Percentiles rank a stretch among this genome's conserved stretches.
phyloP scores from a whole-genome alignment of 2,329 filamentous ascomycete species.

The Sporothrix variecibatus region DNA sequence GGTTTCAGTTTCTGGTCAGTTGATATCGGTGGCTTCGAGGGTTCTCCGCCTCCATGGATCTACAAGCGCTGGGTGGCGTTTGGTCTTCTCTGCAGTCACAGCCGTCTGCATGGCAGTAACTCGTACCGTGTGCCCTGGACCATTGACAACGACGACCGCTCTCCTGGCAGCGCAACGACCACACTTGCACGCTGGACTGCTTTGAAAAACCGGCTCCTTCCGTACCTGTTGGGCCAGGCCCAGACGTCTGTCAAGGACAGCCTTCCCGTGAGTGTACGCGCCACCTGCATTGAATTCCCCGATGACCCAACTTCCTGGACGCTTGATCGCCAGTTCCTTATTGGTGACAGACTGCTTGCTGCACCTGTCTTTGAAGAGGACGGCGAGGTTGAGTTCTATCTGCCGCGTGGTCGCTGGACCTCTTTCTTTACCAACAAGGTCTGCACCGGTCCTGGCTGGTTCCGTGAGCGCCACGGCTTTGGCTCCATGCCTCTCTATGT shows the following conservation, averaged over 20 bases:
- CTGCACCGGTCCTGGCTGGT: conserved; percentile 57
- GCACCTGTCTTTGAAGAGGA: conserved; percentile 45
- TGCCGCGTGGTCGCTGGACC: conserved; percentile 53
- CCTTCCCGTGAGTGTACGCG: conserved; percentile 52
- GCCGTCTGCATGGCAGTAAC: conserved; percentile 67
- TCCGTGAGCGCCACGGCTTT: conserved; percentile 61
- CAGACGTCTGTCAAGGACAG: not conserved
- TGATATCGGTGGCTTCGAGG: conserved; percentile 58
- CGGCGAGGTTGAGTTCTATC: conserved; percentile 67
- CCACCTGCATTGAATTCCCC: conserved; percentile 70
- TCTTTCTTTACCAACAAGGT: conserved; percentile 52
- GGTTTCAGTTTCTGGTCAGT: conserved; percentile 39
- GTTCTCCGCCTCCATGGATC: conserved; percentile 64
- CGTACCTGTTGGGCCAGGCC: not conserved
- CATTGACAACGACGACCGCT: conserved; percentile 64
- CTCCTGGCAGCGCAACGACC: conserved; percentile 41
- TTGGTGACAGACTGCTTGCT: conserved; percentile 43
- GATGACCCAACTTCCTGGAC: conserved; percentile 68
- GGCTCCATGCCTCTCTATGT: conserved; percentile 61
- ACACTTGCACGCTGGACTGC: conserved; percentile 9
- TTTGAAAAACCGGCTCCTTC: not conserved
- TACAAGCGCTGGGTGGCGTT: conserved; percentile 82
- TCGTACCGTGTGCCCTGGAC: conserved; percentile 77
- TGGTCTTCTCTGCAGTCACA: conserved; percentile 69
- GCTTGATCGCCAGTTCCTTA: conserved; percentile 72